Conservation (phyloP, 108 stramenopile species). For the Nitzschia inconspicua region DNA sequence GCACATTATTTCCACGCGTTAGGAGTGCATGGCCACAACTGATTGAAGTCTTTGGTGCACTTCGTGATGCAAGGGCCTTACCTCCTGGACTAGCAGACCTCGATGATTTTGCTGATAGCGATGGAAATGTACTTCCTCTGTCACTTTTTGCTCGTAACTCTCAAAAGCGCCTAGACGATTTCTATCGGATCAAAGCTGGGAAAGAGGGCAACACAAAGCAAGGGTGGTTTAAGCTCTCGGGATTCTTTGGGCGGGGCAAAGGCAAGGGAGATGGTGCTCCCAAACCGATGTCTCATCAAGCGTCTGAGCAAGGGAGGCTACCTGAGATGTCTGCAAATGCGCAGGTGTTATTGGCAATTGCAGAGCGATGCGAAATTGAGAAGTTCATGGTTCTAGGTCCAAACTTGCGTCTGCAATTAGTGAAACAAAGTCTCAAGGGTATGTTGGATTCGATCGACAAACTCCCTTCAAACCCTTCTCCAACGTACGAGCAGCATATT, state of each 20-base stretch:
- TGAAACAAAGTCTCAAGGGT: constrained; percentile 45
- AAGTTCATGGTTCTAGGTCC: constrained; percentile 51
- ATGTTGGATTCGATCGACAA: constrained; percentile 51
- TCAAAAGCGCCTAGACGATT: constrained; percentile 47
- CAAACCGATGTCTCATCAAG: constrained; percentile 17
- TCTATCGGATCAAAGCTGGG: constrained; percentile 27
- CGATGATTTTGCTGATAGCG: constrained; percentile 85
- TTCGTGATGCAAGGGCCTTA: constrained; percentile 69
- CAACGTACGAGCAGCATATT: constrained; percentile 66
- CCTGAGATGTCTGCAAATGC: constrained; percentile 34
- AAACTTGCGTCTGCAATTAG: constrained; percentile 34
- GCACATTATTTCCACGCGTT: constrained; percentile 44
- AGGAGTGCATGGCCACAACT: constrained; percentile 57
- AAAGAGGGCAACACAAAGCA: constrained; percentile 18
- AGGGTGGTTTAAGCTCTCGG: constrained; percentile 37
- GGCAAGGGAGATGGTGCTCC: constrained; percentile 2
- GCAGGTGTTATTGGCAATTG: constrained; percentile 39
- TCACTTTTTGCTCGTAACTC: constrained; percentile 61
- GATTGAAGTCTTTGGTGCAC: constrained; percentile 63
- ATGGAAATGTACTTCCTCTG: constrained; percentile 63
- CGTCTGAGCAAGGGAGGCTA: constrained; percentile 25
- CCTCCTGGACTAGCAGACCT: constrained; percentile 69
- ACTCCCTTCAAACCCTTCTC: constrained; percentile 47
- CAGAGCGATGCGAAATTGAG: constrained; percentile 53
- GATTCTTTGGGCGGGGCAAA: constrained; percentile 37